Evolutionary conservation across 352 stramenopile genomes (phyloP).

Genomic region (Phytophthora nicotianae): DNA sequence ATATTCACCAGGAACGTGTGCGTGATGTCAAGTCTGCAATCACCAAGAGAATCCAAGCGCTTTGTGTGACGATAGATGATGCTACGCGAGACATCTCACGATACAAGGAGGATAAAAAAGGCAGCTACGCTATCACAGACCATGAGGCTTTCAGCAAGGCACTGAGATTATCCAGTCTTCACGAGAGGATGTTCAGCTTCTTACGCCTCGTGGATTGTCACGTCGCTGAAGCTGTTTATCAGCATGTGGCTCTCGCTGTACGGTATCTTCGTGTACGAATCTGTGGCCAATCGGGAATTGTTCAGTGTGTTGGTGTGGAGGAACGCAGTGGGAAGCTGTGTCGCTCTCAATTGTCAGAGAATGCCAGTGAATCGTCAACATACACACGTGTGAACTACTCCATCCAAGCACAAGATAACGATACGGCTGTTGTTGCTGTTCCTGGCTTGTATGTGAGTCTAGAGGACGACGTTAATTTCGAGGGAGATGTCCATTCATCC

Average conservation of each 20-base stretch:
- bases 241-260: conserved; percentile 42
- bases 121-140: conserved; percentile 23
- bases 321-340: conserved; percentile 10
- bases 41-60: conserved; percentile 15
- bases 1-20: conserved; percentile 29
- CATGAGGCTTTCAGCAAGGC: conserved; percentile 28
- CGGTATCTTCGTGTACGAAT: conserved; percentile 38
- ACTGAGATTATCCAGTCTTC: conserved; percentile 38
- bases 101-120: conserved; percentile 12
- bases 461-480: conserved; percentile 30
- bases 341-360: not conserved
- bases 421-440: not conserved
- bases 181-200: conserved; percentile 64
- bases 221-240: conserved; percentile 48
- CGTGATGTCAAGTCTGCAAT: conserved; percentile 21
- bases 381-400: conserved; percentile 12
- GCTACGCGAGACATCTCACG: conserved; percentile 20
- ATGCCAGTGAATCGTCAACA: not conserved
- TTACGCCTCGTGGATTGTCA: conserved; percentile 53
- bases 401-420: conserved; percentile 2
- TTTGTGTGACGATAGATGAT: conserved; percentile 31
- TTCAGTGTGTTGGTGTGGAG: not conserved
- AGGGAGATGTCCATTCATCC: conserved; percentile 22
- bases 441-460: conserved; percentile 33
- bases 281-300: conserved; percentile 23